Base-by-base conservation (phyloP, 2,329 filamentous ascomycete species). In the Diaporthe eres region DNA sequence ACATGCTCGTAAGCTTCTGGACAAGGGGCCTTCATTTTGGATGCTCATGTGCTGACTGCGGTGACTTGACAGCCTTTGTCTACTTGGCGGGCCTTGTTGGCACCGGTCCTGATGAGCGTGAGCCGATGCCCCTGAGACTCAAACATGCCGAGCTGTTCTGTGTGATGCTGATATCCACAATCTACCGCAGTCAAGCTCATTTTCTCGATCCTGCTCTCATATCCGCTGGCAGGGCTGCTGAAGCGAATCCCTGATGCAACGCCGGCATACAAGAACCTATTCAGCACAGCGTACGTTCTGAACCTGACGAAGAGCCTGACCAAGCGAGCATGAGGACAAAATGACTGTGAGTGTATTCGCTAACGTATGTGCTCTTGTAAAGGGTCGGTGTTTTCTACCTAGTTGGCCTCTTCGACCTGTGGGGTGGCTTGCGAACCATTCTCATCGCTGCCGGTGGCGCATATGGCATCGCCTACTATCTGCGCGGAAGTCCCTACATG, bases 341-440 rank as follows among this genome's bases (percentile, higher is more conserved):
- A 34, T 25, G 39, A 28, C 8, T 4, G 22, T 3, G 42, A 25
- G 39, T 28, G 31, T n/a, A 9, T 44, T 13, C 13, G 63, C 72
- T 61, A 28, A 19, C 39, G 15, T 31, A 70, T 51, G 22, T 13
- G 49, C 31, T 31, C 60, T n/a, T 34, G 25, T 13, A 10, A 22
- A 95, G 93, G 39, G 91, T 95, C 22, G 94, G 94, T 5, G 83
- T 97, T 34, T 98, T 99, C 87, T 98, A 98, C 84, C 90, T 99
- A 10, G 89, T 99, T 74, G 97, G 97, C 42, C 90, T 99, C 4
- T 99, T 98, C 85, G 94, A 98, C 82, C 90, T 99, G 65, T 98
- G 96, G 96, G 88, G 86, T 84, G 97, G 97, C 74, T 85, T 97
- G 19, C 90, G 90, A 53, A 98, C 96, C 3, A 86, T 99, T 53